Conservation (phyloP, 1,284 basidiomycete genomes). For the Peniophora sp. region DNA sequence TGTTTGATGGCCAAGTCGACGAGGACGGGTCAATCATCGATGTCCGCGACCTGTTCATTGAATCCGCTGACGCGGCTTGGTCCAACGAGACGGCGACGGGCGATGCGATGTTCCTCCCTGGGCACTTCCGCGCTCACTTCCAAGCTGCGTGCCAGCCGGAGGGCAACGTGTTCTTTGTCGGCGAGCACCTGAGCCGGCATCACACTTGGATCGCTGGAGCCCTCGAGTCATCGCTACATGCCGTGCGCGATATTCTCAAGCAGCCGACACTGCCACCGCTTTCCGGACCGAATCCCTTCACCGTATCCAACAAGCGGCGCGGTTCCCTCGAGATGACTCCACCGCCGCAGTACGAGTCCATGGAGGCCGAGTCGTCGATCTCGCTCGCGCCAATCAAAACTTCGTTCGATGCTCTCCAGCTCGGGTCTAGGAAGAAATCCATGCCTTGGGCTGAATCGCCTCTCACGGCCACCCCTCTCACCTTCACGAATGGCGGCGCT, state of each 20-base stretch:
- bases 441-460: too few relatives aligned
- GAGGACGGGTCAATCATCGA: constrained; percentile 9
- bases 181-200: constrained; percentile 18
- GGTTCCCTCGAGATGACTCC: too few relatives aligned
- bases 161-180: constrained; percentile 16
- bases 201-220: constrained; percentile 20
- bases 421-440: too few relatives aligned
- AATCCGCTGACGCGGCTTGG: constrained; percentile 14
- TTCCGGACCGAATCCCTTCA: background rate
- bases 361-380: too few relatives aligned
- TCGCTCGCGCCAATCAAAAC: too few relatives aligned
- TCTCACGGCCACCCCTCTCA: too few relatives aligned
- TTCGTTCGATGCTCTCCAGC: too few relatives aligned
- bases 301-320: too few relatives aligned
- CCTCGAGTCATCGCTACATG: constrained; percentile 8
- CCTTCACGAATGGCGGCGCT: too few relatives aligned
- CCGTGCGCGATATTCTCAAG: constrained; percentile 2
- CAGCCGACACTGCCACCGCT: background rate
- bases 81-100: constrained; percentile 15
- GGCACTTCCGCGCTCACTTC: constrained; percentile 15
- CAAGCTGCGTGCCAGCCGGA: constrained; percentile 15
- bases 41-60: constrained; percentile 13
- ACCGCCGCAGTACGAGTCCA: too few relatives aligned
- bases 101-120: constrained; percentile 19
- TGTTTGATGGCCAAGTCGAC: constrained; percentile 10